phyloP scores from a whole-genome alignment of 148 eudicot species.

The Bassia scoparia region DNA sequence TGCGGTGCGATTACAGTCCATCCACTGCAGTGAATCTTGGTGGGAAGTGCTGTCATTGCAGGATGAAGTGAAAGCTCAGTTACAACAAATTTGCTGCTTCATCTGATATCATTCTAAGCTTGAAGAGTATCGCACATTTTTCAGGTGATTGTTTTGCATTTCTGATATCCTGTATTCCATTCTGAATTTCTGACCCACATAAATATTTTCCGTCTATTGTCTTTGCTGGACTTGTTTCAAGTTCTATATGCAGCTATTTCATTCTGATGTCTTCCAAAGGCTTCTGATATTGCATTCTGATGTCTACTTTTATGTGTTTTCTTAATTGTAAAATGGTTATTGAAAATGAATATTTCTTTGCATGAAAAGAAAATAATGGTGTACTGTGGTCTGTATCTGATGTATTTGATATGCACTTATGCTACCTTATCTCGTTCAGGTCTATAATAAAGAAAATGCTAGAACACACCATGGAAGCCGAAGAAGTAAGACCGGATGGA shows the following conservation, averaged over 20 bases:
- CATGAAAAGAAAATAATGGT: too few relatives aligned
- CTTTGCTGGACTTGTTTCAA: neutral
- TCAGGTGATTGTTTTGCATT: neutral
- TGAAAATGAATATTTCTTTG: too few relatives aligned
- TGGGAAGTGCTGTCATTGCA: conserved; percentile 17
- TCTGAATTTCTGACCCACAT: neutral
- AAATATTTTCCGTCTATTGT: neutral
- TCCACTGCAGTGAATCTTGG: conserved; percentile 20
- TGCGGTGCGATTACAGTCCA: conserved; percentile 17
- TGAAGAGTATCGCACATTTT: neutral
- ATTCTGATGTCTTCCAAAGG: neutral
- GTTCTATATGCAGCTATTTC: neutral
- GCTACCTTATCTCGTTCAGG: too few relatives aligned
- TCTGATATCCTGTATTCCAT: neutral
- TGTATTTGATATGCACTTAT: too few relatives aligned
- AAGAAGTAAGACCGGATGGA: too few relatives aligned
- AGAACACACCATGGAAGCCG: too few relatives aligned
- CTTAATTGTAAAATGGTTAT: too few relatives aligned
- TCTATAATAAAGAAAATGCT: too few relatives aligned
- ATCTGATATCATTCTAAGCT: conserved; percentile 1
- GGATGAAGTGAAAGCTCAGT: conserved; percentile 18
- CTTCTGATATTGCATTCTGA: too few relatives aligned
- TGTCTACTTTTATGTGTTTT: too few relatives aligned
- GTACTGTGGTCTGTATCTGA: too few relatives aligned
- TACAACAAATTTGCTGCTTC: conserved; percentile 5